Percentiles rank a stretch among this genome's conserved stretches.
Evolutionary conservation across 2,329 filamentous ascomycete genomes (phyloP).

Genomic region (Neonectria neomacrospora): DNA sequence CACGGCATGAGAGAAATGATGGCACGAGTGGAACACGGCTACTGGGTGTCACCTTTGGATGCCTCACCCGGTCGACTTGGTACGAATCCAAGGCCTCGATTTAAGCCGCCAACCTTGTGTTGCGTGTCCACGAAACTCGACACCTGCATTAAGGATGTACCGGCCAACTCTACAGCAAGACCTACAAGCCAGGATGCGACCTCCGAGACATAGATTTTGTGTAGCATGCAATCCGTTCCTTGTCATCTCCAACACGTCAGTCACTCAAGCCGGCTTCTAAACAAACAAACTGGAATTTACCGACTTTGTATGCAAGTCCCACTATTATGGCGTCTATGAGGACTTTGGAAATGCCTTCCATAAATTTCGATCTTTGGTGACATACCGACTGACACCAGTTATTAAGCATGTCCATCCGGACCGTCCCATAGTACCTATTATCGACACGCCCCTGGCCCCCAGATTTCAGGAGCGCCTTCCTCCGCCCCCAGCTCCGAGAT

Average conservation of each 20-base stretch:
- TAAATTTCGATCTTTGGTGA: background rate
- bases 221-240: background rate
- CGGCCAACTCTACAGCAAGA: constrained; percentile 5
- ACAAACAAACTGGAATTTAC: background rate
- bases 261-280: background rate
- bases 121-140: constrained; percentile 9
- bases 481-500: constrained; percentile 28
- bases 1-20: constrained; percentile 7
- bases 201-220: constrained; percentile 13
- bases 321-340: background rate
- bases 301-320: background rate
- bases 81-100: constrained; percentile 3
- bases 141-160: constrained; percentile 17
- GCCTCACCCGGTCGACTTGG: constrained; percentile 6
- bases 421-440: constrained; percentile 23
- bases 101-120: constrained; percentile 8
- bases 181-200: constrained; percentile 1
- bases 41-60: constrained; percentile 1
- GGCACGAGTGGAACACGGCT: constrained; percentile 17
- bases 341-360: constrained; percentile 3
- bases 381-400: constrained; percentile 2
- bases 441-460: constrained; percentile 38
- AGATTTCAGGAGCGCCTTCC: constrained; percentile 44
- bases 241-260: background rate
- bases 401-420: constrained; percentile 1